Evolutionary conservation across 2,329 filamentous ascomycete genomes (phyloP).

Genomic region (Eutypella sp.): DNA sequence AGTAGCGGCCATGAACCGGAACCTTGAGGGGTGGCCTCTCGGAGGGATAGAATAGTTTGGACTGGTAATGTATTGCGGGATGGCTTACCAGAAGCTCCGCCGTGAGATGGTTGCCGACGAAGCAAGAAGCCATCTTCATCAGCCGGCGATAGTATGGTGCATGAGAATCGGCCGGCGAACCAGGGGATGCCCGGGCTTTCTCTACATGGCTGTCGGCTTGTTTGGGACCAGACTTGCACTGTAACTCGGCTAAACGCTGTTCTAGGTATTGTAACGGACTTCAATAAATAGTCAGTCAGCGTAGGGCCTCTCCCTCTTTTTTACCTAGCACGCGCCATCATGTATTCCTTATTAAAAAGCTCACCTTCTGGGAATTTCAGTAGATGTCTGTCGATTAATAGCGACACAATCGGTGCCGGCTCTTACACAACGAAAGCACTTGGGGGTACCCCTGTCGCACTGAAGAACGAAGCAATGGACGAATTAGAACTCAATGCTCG

Average conservation of each 20-base stretch:
- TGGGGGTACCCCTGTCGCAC: slow-evolving; percentile 1
- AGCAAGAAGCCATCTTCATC: background rate
- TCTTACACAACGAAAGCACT: background rate
- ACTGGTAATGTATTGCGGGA: background rate
- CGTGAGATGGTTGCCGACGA: background rate
- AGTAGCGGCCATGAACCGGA: background rate
- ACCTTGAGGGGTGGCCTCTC: slow-evolving; percentile 1
- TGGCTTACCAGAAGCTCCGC: background rate
- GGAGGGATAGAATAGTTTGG: slow-evolving; percentile 3
- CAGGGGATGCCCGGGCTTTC: background rate
- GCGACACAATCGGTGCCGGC: background rate
- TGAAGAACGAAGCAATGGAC: too few relatives aligned
- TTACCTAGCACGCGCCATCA: background rate
- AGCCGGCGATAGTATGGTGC: background rate
- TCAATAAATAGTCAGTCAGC: background rate
- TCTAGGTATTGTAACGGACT: background rate
- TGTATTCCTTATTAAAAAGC: too few relatives aligned
- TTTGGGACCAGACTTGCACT: background rate
- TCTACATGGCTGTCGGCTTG: background rate
- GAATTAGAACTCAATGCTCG: background rate
- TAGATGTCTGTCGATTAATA: background rate
- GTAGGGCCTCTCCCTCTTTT: background rate
- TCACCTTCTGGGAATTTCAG: background rate
- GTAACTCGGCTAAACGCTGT: background rate
- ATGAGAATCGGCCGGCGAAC: too few relatives aligned